These are phyloP conservation scores for Fraxinus xanthoxyloides DNA, from an alignment of 305 asterid species.

Conservation along the genomic window DNA sequence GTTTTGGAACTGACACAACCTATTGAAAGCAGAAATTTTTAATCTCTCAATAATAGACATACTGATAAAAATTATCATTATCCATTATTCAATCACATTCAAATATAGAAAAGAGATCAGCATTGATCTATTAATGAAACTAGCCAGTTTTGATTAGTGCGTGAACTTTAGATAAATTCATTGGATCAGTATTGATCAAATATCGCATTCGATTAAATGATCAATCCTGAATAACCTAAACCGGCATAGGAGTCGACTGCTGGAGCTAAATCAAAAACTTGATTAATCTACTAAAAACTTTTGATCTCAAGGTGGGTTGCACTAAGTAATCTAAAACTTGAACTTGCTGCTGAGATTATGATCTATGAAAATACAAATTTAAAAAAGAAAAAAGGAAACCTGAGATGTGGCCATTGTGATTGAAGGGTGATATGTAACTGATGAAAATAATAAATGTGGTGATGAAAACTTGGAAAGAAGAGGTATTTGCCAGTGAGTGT, in stretches of 20 bases:
- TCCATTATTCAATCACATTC: neutral
- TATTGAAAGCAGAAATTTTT: conserved; percentile 11
- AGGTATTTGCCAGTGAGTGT: neutral
- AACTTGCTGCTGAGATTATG: neutral
- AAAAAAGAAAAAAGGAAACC: neutral
- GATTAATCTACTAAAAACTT: neutral
- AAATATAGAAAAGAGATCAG: neutral
- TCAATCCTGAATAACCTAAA: neutral
- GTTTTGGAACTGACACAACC: conserved; percentile 17
- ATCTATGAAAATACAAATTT: neutral
- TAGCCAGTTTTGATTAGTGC: neutral
- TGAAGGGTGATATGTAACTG: neutral
- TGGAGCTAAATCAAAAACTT: neutral
- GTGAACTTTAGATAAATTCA: neutral
- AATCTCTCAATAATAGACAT: neutral
- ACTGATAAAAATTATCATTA: neutral
- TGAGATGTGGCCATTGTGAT: conserved; percentile 38
- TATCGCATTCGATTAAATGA: neutral
- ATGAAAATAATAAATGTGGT: neutral
- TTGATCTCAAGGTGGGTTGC: neutral
- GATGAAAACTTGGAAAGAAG: neutral
- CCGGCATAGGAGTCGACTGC: neutral
- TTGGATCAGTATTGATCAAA: neutral
- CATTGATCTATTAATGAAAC: neutral
- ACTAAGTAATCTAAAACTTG: neutral